Evolutionary conservation across 495 filamentous ascomycete species (phyloP).

Genomic region (Penicillium cosmopolitanum): DNA sequence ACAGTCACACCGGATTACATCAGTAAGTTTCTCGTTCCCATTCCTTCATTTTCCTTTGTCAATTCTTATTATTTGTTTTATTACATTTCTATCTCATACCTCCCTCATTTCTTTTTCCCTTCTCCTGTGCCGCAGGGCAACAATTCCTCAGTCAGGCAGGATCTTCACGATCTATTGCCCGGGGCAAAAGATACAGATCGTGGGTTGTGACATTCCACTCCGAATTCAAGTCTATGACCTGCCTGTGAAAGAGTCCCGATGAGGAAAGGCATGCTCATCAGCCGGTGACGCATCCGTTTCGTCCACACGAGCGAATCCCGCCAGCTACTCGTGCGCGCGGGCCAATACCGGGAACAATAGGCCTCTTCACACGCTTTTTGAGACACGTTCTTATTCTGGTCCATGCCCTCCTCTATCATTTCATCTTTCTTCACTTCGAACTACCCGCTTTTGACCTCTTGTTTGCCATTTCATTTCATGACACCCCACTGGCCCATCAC

Average conservation of each 20-base stretch:
- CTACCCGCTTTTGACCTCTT: background rate
- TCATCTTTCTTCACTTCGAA: background rate
- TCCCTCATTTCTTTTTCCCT: conserved; percentile 17
- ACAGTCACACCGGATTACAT: conserved; percentile 19
- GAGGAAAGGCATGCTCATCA: conserved; percentile 20
- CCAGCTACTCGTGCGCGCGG: conserved; percentile 10
- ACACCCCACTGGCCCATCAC: background rate
- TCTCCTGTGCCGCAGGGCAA: conserved; percentile 2
- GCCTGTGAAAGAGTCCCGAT: conserved; percentile 19
- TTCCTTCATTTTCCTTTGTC: conserved; percentile 9
- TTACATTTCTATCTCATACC: background rate
- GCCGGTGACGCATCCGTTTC: conserved; percentile 24
- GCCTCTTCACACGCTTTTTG: conserved; percentile 11
- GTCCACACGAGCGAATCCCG: conserved; percentile 10
- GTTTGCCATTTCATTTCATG: background rate
- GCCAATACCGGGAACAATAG: background rate
- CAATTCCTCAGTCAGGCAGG: conserved; percentile 7
- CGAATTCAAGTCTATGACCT: conserved; percentile 9
- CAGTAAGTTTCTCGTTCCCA: conserved; percentile 25
- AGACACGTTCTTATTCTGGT: conserved; percentile 21
- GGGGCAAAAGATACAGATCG: conserved; percentile 3
- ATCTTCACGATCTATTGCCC: conserved; percentile 18
- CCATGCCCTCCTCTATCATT: conserved; percentile 6
- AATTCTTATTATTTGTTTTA: conserved; percentile 8
- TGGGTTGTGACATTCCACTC: conserved; percentile 12